These are phyloP conservation scores for Pleurotus eryngii DNA, from an alignment of 768 basidiomycete species.

Conservation along the genomic window DNA sequence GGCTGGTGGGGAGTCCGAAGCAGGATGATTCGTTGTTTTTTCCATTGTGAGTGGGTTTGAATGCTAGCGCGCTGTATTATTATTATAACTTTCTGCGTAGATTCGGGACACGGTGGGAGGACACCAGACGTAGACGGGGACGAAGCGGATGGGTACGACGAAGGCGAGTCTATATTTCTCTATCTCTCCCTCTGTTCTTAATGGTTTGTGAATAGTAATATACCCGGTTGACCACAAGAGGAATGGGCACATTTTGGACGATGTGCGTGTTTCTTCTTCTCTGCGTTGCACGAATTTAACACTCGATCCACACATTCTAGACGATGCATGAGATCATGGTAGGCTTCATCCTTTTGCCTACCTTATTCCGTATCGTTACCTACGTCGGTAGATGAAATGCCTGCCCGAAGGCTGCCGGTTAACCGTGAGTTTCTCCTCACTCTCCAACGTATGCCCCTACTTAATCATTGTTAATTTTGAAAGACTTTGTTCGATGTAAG, in stretches of 20 bases:
- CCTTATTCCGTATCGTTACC: background rate
- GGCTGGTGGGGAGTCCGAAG: slow-evolving; percentile 66
- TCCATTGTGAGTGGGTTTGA: slow-evolving; percentile 51
- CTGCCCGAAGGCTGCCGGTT: slow-evolving; percentile 48
- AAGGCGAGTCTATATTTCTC: slow-evolving; percentile 39
- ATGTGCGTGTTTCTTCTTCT: slow-evolving; percentile 30
- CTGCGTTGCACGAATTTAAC: background rate
- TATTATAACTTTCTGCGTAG: slow-evolving; percentile 31
- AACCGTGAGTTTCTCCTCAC: slow-evolving; percentile 33
- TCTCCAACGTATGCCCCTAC: background rate
- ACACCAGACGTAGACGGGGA: slow-evolving; percentile 74
- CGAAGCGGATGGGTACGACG: slow-evolving; percentile 77
- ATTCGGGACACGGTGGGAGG: slow-evolving; percentile 95
- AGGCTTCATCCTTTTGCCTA: background rate
- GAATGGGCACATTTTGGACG: slow-evolving; percentile 74
- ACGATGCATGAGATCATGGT: slow-evolving; percentile 51
- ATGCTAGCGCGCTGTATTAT: background rate
- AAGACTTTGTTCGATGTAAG: slow-evolving; percentile 53
- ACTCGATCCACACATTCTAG: slow-evolving; percentile 19
- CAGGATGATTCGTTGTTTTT: slow-evolving; percentile 72
- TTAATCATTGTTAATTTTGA: background rate
- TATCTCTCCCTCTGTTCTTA: background rate
- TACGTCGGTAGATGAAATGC: slow-evolving; percentile 25
- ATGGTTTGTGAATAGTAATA: slow-evolving; percentile 48
- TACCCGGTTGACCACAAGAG: slow-evolving; percentile 88